These are phyloP conservation scores for Waltergamsia citrina DNA, from an alignment of 2,329 filamentous ascomycete species.

Conservation along the genomic window DNA sequence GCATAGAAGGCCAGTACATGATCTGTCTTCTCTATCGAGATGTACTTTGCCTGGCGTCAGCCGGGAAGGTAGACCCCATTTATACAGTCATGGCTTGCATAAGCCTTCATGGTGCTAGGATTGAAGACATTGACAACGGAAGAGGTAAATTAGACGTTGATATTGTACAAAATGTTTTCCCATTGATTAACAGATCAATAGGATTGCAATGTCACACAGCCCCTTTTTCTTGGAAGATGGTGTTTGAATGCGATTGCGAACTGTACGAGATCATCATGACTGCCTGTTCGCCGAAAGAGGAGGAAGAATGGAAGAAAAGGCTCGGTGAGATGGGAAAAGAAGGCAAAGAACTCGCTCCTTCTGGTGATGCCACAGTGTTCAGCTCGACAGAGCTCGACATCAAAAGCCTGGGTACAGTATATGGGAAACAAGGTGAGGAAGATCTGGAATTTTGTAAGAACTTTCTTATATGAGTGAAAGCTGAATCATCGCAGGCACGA, in stretches of 20 bases:
- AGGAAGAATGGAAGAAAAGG: constrained; percentile 68
- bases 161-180: not conserved
- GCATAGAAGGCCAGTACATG: constrained; percentile 71
- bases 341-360: constrained; percentile 33
- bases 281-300: constrained; percentile 74
- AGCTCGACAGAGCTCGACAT: constrained; percentile 61
- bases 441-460: too few species aligned
- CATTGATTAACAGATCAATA: constrained; percentile 25
- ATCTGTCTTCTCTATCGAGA: constrained; percentile 77
- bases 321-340: constrained; percentile 44
- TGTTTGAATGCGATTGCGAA: constrained; percentile 69
- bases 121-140: constrained; percentile 69
- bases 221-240: constrained; percentile 83
- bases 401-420: constrained; percentile 64
- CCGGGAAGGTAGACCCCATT: constrained; percentile 51
- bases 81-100: constrained; percentile 73
- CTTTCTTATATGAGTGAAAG: too few species aligned
- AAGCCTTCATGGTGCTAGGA: constrained; percentile 50
- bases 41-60: constrained; percentile 66
- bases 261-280: constrained; percentile 81
- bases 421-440: constrained; percentile 55
- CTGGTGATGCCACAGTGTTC: constrained; percentile 39
- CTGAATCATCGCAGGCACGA: constrained; percentile 34
- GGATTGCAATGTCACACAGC: constrained; percentile 82
- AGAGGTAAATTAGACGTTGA: constrained; percentile 40